Percentiles rank a stretch among this genome's conserved stretches.
Conservation (phyloP, 2,329 filamentous ascomycete genomes). For the Curvularia hawaiiensis region DNA sequence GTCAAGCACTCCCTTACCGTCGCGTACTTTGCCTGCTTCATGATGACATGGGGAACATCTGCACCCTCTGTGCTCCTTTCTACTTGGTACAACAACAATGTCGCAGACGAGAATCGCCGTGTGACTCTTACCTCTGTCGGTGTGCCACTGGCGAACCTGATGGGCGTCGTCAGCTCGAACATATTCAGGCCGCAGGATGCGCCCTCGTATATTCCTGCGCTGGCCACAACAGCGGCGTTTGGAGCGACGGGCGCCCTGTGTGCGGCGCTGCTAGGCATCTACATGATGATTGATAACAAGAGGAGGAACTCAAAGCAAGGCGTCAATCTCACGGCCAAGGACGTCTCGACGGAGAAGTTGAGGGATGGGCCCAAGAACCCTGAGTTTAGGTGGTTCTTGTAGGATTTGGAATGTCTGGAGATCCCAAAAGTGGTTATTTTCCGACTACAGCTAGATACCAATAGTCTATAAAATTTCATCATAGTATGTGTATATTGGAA, state of each 20-base stretch:
- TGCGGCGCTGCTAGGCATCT: conserved; percentile 62
- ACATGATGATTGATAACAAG: conserved; percentile 69
- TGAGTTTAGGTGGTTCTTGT: conserved; percentile 54
- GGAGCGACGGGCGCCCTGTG: conserved; percentile 64
- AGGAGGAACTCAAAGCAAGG: conserved; percentile 64
- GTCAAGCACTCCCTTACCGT: conserved; percentile 65
- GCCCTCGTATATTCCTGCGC: conserved; percentile 69
- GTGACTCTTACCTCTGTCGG: conserved; percentile 73
- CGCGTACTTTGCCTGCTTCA: conserved; percentile 77
- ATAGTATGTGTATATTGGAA: not conserved
- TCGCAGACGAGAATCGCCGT: conserved; percentile 75
- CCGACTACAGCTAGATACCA: not conserved
- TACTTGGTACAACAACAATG: conserved; percentile 82
- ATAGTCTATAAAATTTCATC: not conserved
- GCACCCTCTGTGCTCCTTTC: conserved; percentile 73
- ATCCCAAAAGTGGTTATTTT: not conserved
- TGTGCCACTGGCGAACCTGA: conserved; percentile 76
- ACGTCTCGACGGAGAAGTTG: conserved; percentile 54
- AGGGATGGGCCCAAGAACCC: conserved; percentile 50
- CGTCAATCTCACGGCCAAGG: conserved; percentile 57
- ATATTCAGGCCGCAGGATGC: conserved; percentile 68
- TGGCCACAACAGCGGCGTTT: conserved; percentile 68
- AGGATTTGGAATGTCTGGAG: not conserved
- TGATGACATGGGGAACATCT: conserved; percentile 82
- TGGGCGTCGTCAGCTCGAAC: conserved; percentile 73